Evolutionary conservation across 345 rosid genomes (phyloP), one percentile per base, ranked within the genome.

Genomic region (Geranium brycei): DNA sequence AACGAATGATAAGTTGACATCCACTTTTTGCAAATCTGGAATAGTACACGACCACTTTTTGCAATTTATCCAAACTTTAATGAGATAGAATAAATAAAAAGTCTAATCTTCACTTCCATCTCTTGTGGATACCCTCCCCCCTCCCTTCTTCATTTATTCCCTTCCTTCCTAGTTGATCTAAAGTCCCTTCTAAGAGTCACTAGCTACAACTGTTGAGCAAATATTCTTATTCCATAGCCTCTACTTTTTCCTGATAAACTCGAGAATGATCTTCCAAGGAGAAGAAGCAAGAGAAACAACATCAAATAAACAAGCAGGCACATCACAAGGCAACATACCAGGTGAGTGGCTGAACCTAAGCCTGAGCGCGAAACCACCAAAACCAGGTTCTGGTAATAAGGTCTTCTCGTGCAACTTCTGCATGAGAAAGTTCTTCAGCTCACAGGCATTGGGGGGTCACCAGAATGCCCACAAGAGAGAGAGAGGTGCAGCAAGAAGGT

Each of bases 391-490:
- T 7, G 57, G 79, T 59, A 23, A 23, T 23, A 83, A 80, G 69
- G 72, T 82, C 64, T 84, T 82, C 80, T 82, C 86, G 4, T 87
- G 93, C 32, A 82, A 84, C 71, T 87, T 84, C 68, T 87, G 93
- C 76, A 80, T 78, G 78, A 84, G 90, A 67, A 87, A 82, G 73
- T 87, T 87, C 72, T 87, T 63, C 71, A 87, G 88, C 65, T 84
- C 88, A 35, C 93, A 87, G 66, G 93, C 93, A 19, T 68, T 87
- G 23, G 93, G 93, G 16, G 93, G 93, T 38, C 93, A 87, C 72
- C 90, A 87, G 77, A 87, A 87, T 59, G 95, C 95, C 62, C 95
- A 87, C 81, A 87, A 82, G 72, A 74, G 88, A 64, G 87, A 87
- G 75, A 80, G 90, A 69, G 88, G 88, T 35, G 87, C 85, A 19